Evolutionary conservation across 495 filamentous ascomycete species (phyloP), one percentile per base, ranked within the genome.

Genomic region (Melanomma pulvis-pyrius): DNA sequence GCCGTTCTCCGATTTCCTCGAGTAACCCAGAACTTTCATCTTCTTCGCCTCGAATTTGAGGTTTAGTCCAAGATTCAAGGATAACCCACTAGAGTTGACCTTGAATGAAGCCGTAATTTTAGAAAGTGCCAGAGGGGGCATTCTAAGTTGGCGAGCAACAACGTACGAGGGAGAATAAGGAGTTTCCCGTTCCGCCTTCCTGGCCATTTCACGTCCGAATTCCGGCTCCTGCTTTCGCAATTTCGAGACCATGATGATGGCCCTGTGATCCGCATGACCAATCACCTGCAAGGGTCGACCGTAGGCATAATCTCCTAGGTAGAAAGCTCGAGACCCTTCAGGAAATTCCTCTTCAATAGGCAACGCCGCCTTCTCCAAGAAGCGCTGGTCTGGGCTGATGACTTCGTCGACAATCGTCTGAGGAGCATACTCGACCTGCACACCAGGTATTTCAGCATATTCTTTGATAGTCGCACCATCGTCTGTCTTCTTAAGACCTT

Each of bases 1-100:
- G 9, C 96, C 96, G 15, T 83, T 87, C 13, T 86, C 81, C 19
- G 86, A 86, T 52, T 90, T 90, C 63, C 92, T 91, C 19, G 93
- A 96, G 74, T 97, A 99, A 5, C 96, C 96, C 17, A 98, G 82
- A 5, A 99, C 96, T 76, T 99, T 99, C 59, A 92, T 85, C 78
- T 97, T 96, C 77, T 88, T 92, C 0, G 88, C 89, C 75, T 99
- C 93, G 61, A 98, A 98, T 74, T 99, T 99, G 63, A 99, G 80
- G 73, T 98, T 99, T 44, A 99, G 81, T 9, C 96, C 96, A 15
- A 99, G 80, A 70, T 99, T 98, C 44, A 96, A 83, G 49, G 88
- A 85, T 52, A 86, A 83, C 2, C 90, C 91, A 24, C 89, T 84
- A 2, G 93, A 87, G 47, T 86, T 83, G 56, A 98, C 92, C 39